Evolutionary conservation across 2,329 filamentous ascomycete genomes (phyloP).

Genomic region (Aspergillus sp.): DNA sequence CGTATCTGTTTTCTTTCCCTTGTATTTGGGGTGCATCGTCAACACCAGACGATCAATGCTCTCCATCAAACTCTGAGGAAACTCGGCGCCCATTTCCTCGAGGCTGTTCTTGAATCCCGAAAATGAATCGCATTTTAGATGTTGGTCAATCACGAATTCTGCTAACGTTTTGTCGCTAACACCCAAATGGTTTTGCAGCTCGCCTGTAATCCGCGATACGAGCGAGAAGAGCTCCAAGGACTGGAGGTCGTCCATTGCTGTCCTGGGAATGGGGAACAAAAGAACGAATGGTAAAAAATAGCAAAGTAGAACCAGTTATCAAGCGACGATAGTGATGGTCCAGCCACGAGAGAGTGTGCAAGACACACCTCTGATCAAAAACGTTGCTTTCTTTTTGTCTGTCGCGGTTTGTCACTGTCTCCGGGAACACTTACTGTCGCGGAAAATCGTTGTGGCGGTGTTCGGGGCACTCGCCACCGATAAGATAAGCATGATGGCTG

Average conservation of each 20-base stretch:
- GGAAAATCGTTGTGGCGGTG: slow-evolving; percentile 34
- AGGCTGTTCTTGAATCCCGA: slow-evolving; percentile 72
- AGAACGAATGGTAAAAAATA: background rate
- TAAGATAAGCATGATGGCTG: slow-evolving; percentile 22
- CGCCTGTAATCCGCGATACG: slow-evolving; percentile 88
- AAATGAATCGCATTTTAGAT: slow-evolving; percentile 66
- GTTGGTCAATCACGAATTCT: slow-evolving; percentile 92
- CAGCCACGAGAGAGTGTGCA: slow-evolving; percentile 13
- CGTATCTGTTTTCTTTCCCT: slow-evolving; percentile 45
- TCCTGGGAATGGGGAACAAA: slow-evolving; percentile 1
- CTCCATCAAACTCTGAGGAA: slow-evolving; percentile 80
- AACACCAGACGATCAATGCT: slow-evolving; percentile 85
- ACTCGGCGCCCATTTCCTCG: slow-evolving; percentile 71
- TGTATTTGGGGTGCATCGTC: slow-evolving; percentile 88
- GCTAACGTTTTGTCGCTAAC: slow-evolving; percentile 91
- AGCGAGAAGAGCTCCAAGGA: slow-evolving; percentile 90
- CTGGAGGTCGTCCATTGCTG: slow-evolving; percentile 78
- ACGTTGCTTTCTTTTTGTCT: slow-evolving; percentile 5
- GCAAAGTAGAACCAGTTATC: background rate
- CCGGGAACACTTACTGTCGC: slow-evolving; percentile 14
- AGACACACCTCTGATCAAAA: slow-evolving; percentile 15
- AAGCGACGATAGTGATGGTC: background rate
- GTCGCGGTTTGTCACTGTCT: slow-evolving; percentile 5
- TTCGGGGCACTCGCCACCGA: slow-evolving; percentile 19
- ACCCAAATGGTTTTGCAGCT: slow-evolving; percentile 89